Percentiles rank a stretch among this genome's conserved stretches.
Conservation (phyloP, 108 stramenopile genomes). For the Pseudonitzschia multiseries region DNA sequence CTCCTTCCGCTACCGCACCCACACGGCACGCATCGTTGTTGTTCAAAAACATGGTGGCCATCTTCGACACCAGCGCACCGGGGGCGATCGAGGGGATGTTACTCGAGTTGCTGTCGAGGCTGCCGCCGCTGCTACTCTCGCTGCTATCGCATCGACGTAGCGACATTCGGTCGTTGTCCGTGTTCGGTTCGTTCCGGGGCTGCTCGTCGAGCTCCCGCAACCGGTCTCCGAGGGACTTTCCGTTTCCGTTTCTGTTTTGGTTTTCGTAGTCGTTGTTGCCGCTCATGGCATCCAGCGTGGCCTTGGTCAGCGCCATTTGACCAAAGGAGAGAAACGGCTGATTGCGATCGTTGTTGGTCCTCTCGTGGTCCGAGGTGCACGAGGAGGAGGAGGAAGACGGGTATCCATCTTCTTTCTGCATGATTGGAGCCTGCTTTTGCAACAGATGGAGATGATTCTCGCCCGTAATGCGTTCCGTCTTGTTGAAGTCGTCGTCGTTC, state of each 20-base stretch:
- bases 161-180: background rate
- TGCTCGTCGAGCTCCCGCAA: background rate
- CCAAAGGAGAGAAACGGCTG: background rate
- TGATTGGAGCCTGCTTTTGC: slow-evolving; percentile 5
- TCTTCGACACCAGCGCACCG: slow-evolving; percentile 26
- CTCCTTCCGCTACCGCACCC: background rate
- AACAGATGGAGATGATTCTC: slow-evolving; percentile 3
- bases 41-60: slow-evolving; percentile 26
- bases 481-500: background rate
- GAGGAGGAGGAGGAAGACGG: background rate
- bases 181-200: background rate
- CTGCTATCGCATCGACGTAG: background rate
- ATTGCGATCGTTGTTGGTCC: background rate
- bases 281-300: background rate
- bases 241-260: too few species aligned
- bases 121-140: background rate
- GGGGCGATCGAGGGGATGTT: slow-evolving; percentile 25
- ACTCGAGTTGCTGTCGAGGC: background rate
- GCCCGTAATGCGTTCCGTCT: slow-evolving; percentile 1
- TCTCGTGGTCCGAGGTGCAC: background rate
- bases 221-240: background rate
- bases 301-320: background rate
- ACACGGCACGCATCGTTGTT: background rate
- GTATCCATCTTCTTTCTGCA: background rate
- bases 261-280: background rate